Conservation (phyloP, 768 basidiomycete species). For the Tricholomella constricta region DNA sequence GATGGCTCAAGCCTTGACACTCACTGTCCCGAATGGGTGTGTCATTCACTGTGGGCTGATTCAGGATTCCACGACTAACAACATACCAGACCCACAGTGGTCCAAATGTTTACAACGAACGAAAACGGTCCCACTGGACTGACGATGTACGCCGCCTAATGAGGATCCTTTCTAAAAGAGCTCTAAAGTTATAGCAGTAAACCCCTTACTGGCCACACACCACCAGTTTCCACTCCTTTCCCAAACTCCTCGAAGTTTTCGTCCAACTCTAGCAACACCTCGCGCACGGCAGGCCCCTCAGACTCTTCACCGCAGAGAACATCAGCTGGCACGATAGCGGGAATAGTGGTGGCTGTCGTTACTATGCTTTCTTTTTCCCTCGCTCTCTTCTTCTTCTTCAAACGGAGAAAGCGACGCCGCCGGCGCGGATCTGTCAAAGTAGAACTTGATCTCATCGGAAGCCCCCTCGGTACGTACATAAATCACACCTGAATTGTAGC, state of each 20-base stretch:
- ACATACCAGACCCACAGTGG: slow-evolving; percentile 1
- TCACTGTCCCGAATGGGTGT: slow-evolving; percentile 8
- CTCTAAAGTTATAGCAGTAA: slow-evolving; percentile 2
- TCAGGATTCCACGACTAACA: background rate
- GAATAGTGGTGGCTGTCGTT: slow-evolving; percentile 9
- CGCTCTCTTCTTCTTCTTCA: slow-evolving; percentile 3
- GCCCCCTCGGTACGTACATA: slow-evolving; percentile 7
- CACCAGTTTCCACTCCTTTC: slow-evolving; percentile 10
- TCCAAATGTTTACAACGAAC: slow-evolving; percentile 8
- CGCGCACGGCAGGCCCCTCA: background rate
- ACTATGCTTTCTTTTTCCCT: slow-evolving; percentile 1
- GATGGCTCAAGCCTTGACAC: slow-evolving; percentile 10
- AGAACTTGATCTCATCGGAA: slow-evolving; percentile 6
- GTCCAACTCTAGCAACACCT: background rate
- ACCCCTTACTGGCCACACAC: slow-evolving; percentile 10
- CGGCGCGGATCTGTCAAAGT: background rate
- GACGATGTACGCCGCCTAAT: slow-evolving; percentile 1
- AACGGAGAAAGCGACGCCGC: slow-evolving; percentile 6
- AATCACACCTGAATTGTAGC: background rate
- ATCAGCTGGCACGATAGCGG: slow-evolving; percentile 14
- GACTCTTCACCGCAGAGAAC: background rate
- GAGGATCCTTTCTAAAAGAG: background rate
- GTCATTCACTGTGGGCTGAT: background rate
- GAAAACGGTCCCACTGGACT: background rate
- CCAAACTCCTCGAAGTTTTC: background rate